A percentile compares a stretch with the other conserved stretches of the same genome.
Conservation (phyloP, 2,329 filamentous ascomycete genomes). For the Mycosphaerelloides madeirae region DNA sequence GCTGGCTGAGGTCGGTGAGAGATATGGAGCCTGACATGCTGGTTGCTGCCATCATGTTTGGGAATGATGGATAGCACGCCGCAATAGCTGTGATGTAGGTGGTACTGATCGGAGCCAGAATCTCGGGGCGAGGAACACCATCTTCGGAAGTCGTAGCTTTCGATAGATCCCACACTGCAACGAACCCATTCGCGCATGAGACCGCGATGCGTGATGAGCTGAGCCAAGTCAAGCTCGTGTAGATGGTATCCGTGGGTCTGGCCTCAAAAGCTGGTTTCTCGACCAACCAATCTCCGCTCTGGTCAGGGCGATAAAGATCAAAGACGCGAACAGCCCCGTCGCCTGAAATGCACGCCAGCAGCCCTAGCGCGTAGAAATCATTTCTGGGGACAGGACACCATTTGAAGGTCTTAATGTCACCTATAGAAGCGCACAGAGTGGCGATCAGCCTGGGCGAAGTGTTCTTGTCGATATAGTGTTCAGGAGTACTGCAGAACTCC, state of each 20-base stretch:
- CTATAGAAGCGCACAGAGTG: constrained; percentile 55
- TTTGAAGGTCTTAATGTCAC: constrained; percentile 49
- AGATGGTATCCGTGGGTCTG: constrained; percentile 49
- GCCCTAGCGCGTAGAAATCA: constrained; percentile 40
- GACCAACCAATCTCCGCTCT: constrained; percentile 37
- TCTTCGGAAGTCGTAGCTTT: constrained; percentile 12
- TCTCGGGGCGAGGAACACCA: constrained; percentile 35
- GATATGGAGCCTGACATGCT: constrained; percentile 52
- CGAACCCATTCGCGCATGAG: constrained; percentile 53
- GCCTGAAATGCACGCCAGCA: constrained; percentile 55
- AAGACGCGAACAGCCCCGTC: constrained; percentile 55
- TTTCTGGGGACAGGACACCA: constrained; percentile 51
- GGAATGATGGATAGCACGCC: constrained; percentile 51
- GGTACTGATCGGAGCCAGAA: constrained; percentile 41
- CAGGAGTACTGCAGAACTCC: constrained; percentile 44
- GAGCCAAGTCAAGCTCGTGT: constrained; percentile 54
- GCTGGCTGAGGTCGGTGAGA: constrained; percentile 52
- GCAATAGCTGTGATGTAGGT: constrained; percentile 46
- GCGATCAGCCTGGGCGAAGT: constrained; percentile 43
- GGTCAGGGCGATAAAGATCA: constrained; percentile 39
- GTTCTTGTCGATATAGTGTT: constrained; percentile 41
- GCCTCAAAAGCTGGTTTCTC: constrained; percentile 48
- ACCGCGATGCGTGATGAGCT: constrained; percentile 52
- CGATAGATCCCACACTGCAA: constrained; percentile 50
- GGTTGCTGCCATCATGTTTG: constrained; percentile 49